Percentiles rank a stretch among this genome's conserved stretches.
These are phyloP conservation scores for Microdochium trichocladiopsis DNA, from an alignment of 2,329 filamentous ascomycete genomes.

Conservation along the genomic window DNA sequence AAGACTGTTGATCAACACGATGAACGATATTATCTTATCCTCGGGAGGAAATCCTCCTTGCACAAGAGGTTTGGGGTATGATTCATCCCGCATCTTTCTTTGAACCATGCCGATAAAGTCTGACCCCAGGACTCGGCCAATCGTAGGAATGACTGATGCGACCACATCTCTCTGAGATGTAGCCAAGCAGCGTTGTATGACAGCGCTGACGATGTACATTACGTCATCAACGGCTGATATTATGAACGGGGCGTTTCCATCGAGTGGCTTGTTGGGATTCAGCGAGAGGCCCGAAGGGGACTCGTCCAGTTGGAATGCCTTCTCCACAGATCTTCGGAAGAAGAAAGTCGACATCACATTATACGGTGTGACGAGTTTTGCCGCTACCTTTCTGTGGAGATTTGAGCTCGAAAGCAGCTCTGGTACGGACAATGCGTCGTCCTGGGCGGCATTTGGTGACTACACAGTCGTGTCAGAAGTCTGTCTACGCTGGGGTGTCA, in stretches of 20 bases:
- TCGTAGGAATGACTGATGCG: slow-evolving; percentile 67
- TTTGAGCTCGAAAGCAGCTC: slow-evolving; percentile 72
- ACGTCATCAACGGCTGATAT: slow-evolving; percentile 95
- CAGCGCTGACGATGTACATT: slow-evolving; percentile 97
- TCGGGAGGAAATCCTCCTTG: slow-evolving; percentile 82
- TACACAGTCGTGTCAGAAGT: slow-evolving; percentile 26
- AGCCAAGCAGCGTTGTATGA: slow-evolving; percentile 77
- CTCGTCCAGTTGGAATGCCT: slow-evolving; percentile 95
- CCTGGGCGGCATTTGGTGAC: slow-evolving; percentile 43
- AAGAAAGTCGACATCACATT: slow-evolving; percentile 94
- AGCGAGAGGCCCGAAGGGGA: slow-evolving; percentile 73
- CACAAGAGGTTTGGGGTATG: slow-evolving; percentile 73
- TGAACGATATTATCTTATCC: slow-evolving; percentile 79
- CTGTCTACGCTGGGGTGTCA: slow-evolving; percentile 3
- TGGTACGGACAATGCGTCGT: slow-evolving; percentile 58
- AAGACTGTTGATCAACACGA: slow-evolving; percentile 91
- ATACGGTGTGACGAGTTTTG: slow-evolving; percentile 72
- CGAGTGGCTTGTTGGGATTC: slow-evolving; percentile 63
- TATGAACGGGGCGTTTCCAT: slow-evolving; percentile 79
- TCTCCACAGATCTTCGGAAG: slow-evolving; percentile 92
- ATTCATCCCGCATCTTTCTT: slow-evolving; percentile 94
- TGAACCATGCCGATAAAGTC: slow-evolving; percentile 98
- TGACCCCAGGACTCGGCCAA: slow-evolving; percentile 72
- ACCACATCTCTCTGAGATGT: slow-evolving; percentile 79
- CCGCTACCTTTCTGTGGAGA: slow-evolving; percentile 69